phyloP scores from a whole-genome alignment of 2,329 filamentous ascomycete species.

The Neofusicoccum kwambonambiense region DNA sequence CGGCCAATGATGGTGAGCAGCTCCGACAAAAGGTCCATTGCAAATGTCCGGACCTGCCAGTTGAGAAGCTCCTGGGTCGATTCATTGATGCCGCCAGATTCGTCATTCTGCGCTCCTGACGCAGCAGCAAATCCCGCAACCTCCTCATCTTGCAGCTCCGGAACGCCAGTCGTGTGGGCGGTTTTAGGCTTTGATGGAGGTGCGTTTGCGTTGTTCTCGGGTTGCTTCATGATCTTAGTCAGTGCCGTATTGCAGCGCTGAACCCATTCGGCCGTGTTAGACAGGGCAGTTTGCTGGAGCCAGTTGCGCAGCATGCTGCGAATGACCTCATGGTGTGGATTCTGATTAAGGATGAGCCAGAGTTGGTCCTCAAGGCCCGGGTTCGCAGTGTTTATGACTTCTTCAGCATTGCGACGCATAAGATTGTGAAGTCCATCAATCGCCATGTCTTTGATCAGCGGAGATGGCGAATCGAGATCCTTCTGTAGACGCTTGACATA shows the following conservation, averaged over 20 bases:
- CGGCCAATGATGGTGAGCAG: constrained; percentile 77
- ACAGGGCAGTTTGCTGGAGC: constrained; percentile 84
- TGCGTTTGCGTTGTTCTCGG: constrained; percentile 46
- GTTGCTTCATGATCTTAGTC: constrained; percentile 69
- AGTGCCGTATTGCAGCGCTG: constrained; percentile 84
- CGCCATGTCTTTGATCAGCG: constrained; percentile 72
- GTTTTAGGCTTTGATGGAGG: constrained; percentile 43
- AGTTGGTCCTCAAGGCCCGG: constrained; percentile 83
- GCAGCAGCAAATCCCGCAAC: constrained; percentile 91
- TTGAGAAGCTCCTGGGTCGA: constrained; percentile 78
- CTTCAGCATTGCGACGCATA: constrained; percentile 87
- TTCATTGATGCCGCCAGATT: constrained; percentile 38
- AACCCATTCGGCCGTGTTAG: constrained; percentile 81
- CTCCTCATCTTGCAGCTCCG: constrained; percentile 94
- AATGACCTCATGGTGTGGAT: constrained; percentile 75
- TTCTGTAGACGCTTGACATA: constrained; percentile 83
- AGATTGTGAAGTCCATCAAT: constrained; percentile 88
- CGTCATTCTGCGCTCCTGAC: constrained; percentile 53
- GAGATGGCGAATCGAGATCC: constrained; percentile 68
- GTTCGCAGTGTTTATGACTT: constrained; percentile 74
- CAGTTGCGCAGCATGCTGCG: constrained; percentile 87
- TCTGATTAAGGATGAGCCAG: constrained; percentile 82
- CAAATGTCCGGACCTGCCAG: constrained; percentile 95
- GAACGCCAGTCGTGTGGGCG: constrained; percentile 43
- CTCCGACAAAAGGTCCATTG: constrained; percentile 83